Evolutionary conservation across 1,284 basidiomycete species (phyloP), one percentile per base, ranked within the genome.

Genomic region (Ganoderma meredithae): DNA sequence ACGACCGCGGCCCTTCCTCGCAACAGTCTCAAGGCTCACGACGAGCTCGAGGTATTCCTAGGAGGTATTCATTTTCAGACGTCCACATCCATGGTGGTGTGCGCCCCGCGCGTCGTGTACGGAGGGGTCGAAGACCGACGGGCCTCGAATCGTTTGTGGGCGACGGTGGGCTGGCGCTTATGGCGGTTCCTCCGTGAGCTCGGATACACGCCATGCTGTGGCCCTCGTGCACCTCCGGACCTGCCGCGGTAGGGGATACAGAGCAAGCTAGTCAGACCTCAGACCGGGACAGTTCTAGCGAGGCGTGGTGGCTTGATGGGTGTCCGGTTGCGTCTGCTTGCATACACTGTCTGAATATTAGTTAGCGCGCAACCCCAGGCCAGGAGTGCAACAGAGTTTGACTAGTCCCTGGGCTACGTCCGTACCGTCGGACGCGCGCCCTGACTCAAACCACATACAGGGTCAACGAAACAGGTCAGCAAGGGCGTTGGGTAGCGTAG

Each of bases 101-200:
- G 33, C 55, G n/a, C 58, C 13, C 1, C 22, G 39, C 39, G 39
- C 58, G 39, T 4, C 58, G 9, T 25, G 41, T 9, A 36, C 43
- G 12, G 43, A 56, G 25, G 40, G 53, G 63, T 64, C 58, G 49
- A 44, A 12, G 22, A 12, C 22, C 47, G 47, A 49, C 19, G 22
- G 22, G 47, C 47, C 47, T 49, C 47, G 47, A 49, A 49, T 49
- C n/a, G 22, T 22, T 64, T 67, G 66, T 67, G 62, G 66, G 66
- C 33, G 47, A 41, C 49, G 31, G 62, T 67, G 55, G 53, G 41
- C 9, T 56, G 22, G 22, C n/a, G 36, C 10, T 12, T 60, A 39
- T 8, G 22, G 33, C 62, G 63, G 62, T n/a, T 60, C 19, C 25
- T 22, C 36, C 58, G 39, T 10, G 36, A n/a, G 36, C n/a, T 60